phyloP scores from a whole-genome alignment of 2,329 filamentous ascomycete genomes.

The Diaporthe ampelina region DNA sequence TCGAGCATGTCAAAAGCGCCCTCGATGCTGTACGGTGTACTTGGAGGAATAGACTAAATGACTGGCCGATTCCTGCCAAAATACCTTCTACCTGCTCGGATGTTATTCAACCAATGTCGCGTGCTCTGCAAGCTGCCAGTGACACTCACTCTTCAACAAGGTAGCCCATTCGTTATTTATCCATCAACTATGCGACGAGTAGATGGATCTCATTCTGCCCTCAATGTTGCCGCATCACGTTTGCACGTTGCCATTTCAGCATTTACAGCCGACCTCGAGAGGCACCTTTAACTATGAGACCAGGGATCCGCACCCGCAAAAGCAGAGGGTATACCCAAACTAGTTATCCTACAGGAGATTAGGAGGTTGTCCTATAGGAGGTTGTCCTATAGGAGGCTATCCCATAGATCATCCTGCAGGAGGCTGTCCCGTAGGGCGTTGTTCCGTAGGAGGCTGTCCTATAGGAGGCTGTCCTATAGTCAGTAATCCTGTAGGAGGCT shows the following conservation, averaged over 20 bases:
- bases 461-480: too few relatives aligned
- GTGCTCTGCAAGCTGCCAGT: neutral
- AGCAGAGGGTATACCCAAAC: too few relatives aligned
- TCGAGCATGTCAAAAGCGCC: slow-evolving; percentile 1
- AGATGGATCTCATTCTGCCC: neutral
- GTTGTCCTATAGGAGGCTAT: too few relatives aligned
- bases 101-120: neutral
- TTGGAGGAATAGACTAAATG: slow-evolving; percentile 20
- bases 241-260: neutral
- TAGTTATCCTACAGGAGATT: too few relatives aligned
- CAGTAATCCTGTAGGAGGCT: too few relatives aligned
- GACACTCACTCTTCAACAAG: neutral
- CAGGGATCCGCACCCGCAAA: too few relatives aligned
- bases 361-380: too few relatives aligned
- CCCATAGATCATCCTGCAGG: too few relatives aligned
- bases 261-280: neutral
- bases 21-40: neutral
- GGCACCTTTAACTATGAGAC: neutral
- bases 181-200: neutral
- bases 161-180: neutral
- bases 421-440: too few relatives aligned
- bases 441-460: too few relatives aligned
- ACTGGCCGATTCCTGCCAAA: neutral
- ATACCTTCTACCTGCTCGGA: neutral
- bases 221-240: neutral